Percentiles rank a stretch among this genome's conserved stretches.
Evolutionary conservation across 495 filamentous ascomycete species (phyloP).

Genomic region (Aspergillus bridgeri): DNA sequence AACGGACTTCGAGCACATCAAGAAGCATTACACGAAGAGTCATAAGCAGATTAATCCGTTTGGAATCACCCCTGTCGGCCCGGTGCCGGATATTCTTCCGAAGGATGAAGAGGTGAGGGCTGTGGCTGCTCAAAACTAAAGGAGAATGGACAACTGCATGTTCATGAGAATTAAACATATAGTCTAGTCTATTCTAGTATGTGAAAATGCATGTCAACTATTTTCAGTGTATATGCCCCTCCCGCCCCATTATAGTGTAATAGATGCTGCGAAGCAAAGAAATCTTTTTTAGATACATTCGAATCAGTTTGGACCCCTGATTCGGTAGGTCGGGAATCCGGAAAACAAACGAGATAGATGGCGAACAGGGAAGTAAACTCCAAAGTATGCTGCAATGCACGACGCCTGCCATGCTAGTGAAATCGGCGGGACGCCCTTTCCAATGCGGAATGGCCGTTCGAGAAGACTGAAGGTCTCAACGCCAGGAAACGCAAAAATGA

Average conservation of each 20-base stretch:
- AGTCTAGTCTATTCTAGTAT: not conserved
- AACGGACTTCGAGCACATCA: constrained; percentile 68
- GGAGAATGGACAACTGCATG: not conserved
- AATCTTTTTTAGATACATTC: not conserved
- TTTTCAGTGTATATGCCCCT: not conserved
- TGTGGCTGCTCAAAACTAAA: no score
- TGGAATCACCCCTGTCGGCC: constrained; percentile 63
- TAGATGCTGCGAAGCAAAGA: not conserved
- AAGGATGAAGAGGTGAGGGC: constrained; percentile 59
- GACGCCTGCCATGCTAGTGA: constrained; percentile 40
- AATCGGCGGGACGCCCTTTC: constrained; percentile 14
- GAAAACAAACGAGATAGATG: constrained; percentile 15
- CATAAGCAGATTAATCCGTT: constrained; percentile 66
- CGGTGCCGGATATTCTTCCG: constrained; percentile 57
- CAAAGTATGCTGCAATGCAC: constrained; percentile 24
- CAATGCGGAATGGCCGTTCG: not conserved
- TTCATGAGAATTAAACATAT: not conserved
- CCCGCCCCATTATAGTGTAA: not conserved
- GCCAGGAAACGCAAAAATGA: not conserved
- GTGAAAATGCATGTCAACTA: not conserved
- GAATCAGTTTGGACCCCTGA: not conserved
- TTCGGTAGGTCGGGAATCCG: constrained; percentile 3
- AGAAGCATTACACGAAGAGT: constrained; percentile 68
- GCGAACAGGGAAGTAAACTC: constrained; percentile 15
- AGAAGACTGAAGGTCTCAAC: constrained; percentile 3